A percentile compares a stretch with the other conserved stretches of the same genome.
Evolutionary conservation across 768 basidiomycete species (phyloP).

Genomic region (Suillus lakei): DNA sequence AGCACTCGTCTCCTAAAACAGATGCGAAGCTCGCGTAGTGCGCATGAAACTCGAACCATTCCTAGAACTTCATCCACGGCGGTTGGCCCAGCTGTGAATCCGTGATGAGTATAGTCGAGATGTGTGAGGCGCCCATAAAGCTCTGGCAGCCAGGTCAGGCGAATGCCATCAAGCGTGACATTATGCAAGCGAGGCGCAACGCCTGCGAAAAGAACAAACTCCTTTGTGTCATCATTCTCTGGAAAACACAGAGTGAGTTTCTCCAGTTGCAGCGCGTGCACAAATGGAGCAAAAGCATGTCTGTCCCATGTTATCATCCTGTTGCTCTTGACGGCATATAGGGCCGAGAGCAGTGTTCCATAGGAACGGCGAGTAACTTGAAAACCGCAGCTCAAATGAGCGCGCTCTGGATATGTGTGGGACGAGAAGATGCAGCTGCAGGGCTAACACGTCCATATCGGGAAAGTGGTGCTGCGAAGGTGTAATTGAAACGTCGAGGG

Average conservation of each 20-base stretch:
- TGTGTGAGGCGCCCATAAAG: constrained; percentile 64
- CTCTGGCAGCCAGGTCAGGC: constrained; percentile 64
- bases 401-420: constrained; percentile 59
- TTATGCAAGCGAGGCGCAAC: constrained; percentile 59
- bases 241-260: constrained; percentile 63
- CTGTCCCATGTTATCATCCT: constrained; percentile 17
- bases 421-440: constrained; percentile 61
- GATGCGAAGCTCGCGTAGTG: constrained; percentile 57
- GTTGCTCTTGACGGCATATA: constrained; percentile 44
- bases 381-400: constrained; percentile 62
- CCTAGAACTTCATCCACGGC: constrained; percentile 61
- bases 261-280: constrained; percentile 50
- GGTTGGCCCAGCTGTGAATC: constrained; percentile 61
- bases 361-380: constrained; percentile 62
- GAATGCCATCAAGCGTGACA: constrained; percentile 65
- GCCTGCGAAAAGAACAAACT: constrained; percentile 67
- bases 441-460: constrained; percentile 52
- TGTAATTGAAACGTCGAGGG: constrained; percentile 63
- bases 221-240: constrained; percentile 70
- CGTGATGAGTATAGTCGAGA: constrained; percentile 76
- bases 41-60: constrained; percentile 59
- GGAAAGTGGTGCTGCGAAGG: constrained; percentile 21
- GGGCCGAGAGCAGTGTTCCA: constrained; percentile 69
- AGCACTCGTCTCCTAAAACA: constrained; percentile 51
- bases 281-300: constrained; percentile 21